A percentile compares a stretch with the other conserved stretches of the same genome.
phyloP scores from a whole-genome alignment of 2,329 filamentous ascomycete species.

The Ramularia collo-cygni region DNA sequence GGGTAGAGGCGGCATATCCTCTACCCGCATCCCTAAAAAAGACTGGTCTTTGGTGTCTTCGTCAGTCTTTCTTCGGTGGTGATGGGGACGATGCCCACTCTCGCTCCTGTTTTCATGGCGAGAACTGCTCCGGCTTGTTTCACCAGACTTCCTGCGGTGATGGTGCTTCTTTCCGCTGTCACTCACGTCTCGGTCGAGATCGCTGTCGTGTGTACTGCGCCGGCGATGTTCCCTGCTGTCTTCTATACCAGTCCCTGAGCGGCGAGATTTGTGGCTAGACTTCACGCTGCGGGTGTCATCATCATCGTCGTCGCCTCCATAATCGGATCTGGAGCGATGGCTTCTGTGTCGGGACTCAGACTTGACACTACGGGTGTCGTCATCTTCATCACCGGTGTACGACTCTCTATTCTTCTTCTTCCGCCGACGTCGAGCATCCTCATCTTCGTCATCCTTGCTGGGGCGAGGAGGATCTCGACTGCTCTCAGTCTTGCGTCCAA shows the following conservation, averaged over 20 bases:
- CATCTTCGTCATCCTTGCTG: constrained; percentile 31
- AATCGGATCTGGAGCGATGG: constrained; percentile 8
- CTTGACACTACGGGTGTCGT: constrained; percentile 16
- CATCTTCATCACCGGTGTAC: constrained; percentile 18
- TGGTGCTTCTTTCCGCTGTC: constrained; percentile 23
- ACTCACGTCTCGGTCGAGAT: constrained; percentile 14
- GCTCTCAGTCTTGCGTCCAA: constrained; percentile 37
- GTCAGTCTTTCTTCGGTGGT: constrained; percentile 18
- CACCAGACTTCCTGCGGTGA: constrained; percentile 20
- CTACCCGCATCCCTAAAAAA: constrained; percentile 61
- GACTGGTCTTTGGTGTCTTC: constrained; percentile 37
- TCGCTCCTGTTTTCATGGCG: constrained; percentile 16
- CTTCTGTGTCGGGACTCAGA: constrained; percentile 20
- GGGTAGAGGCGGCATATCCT: constrained; percentile 48
- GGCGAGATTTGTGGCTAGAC: constrained; percentile 17
- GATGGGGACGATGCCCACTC: constrained; percentile 13
- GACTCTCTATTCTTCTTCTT: constrained; percentile 38
- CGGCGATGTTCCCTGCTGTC: constrained; percentile 18
- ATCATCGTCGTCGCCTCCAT: constrained; percentile 19
- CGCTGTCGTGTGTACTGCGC: constrained; percentile 19
- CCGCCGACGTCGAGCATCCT: constrained; percentile 39
- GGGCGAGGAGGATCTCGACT: constrained; percentile 15
- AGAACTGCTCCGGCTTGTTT: constrained; percentile 17
- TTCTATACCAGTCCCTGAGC: neutral
- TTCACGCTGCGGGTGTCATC: constrained; percentile 18